Evolutionary conservation across 345 rosid genomes (phyloP), one percentile per base, ranked within the genome.

Genomic region (Euclidium syriacum): DNA sequence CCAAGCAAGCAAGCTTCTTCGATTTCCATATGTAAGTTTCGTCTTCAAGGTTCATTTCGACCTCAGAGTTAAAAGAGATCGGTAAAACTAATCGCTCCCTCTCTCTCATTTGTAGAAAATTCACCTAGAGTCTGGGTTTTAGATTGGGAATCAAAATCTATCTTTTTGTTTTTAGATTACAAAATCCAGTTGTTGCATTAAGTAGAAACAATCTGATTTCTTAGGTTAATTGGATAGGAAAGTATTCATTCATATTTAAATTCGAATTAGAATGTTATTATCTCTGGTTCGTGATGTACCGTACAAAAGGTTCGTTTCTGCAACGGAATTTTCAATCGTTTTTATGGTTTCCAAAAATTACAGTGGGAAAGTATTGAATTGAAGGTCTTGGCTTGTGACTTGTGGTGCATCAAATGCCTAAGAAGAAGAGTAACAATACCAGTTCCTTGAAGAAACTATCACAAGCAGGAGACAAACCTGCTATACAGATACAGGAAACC

Each of bases 331-430:
- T 18, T 49, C 52, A 22, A 65, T 22, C 19, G 2, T 8, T 44
- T 42, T 16, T 27, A 14, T 48, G 3, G 11, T 5, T 52, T 53
- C 6, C 11, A 2, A 10, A 29, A 19, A 4, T 14, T 44, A 5
- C 43, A 44, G 64, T 20, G 64, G 19, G 29, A n/a, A 43, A 33
- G 65, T 33, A 1, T 15, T 65, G 52, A 11, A 14, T 42, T 52
- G 69, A 41, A 63, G 58, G 14, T 25, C 33, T 30, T n/a, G 34
- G 59, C 20, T 34, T 55, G 48, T 34, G 35, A 10, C 27, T n/a
- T 24, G 7, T 56, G 10, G 16, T 24, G 25, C 41, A 29, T 17
- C 27, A 46, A 60, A 77, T 71, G 79, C 49, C 72, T 5, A 78
- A 68, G 65, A 78, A 71, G 67, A 52, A 24, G 43, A 49, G 33